Base-by-base conservation (phyloP, 106 monocot genomes). In the Dendrobium huoshanense region DNA sequence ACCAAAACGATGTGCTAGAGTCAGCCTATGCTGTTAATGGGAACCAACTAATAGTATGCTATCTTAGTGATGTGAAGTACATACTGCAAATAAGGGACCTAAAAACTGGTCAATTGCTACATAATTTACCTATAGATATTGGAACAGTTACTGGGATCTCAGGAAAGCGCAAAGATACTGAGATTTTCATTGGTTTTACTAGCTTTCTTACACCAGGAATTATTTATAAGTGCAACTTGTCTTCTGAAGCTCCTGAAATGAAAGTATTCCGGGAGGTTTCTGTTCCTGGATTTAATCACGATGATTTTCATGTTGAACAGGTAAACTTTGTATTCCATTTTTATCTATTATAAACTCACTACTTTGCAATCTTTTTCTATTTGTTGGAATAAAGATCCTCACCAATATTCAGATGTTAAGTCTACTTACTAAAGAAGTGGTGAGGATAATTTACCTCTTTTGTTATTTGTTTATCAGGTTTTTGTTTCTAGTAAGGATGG, bases 131-230 rank as follows among this genome's bases (percentile, higher is more conserved):
- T n/a, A 83, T 99, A 76, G 95, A 95, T 48, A 92, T 99, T 72
- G 99, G 99, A 75, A 82, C 86, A 43, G 88, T 99, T 72, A 89
- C 64, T 82, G 80, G 80, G 55, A 87, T 99, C 80, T 84, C 89
- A 80, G 89, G 92, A 55, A 90, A 87, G 51, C 88, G 88, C n/a
- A 49, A 89, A 82, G 88, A 95, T 56, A 82, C 72, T 33, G 87
- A 93, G 73, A 77, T 90, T 61, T 99, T 95, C 80, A 91, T 99
- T 83, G 80, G 91, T 29, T 95, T 99, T 79, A 91, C 91, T 49
- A 95, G 95, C 77, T 99, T 92, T 80, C 91, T 95, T 56, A 87
- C 98, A 72, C 89, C 98, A 2, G 91, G 91, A 48, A 93, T 95
- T 40, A 95, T 91, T 67, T 99, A 95, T 81, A 88, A 80, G 79